Base-by-base conservation (phyloP, 352 stramenopile species). In the Phytophthora chlamydospora region DNA sequence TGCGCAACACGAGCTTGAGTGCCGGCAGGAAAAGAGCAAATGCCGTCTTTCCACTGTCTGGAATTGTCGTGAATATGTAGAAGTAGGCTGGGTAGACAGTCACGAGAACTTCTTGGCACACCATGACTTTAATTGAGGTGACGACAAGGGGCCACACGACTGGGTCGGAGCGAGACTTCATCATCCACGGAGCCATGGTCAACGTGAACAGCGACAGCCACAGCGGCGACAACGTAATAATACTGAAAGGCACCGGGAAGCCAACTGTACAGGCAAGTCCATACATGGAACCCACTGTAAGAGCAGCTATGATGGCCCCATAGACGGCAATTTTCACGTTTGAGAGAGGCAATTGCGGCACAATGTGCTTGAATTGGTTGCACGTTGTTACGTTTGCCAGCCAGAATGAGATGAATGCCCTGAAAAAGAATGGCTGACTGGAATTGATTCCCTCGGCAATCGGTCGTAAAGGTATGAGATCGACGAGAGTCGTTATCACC, bases 171-270 rank as follows among this genome's bases (percentile, higher is more conserved):
- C 34, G 34, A 49, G 53, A 9, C 50, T 51, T 53, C 2, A 39
- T 47, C 32, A 59, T 38, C 19, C 48, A 46, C 14, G 36, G 49
- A 32, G 21, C 29, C 10, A 73, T 38, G 4, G 47, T 46, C 8
- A 65, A 9, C 12, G 34, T 24, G 27, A 68, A 44, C 1, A 73
- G 29, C 16, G 45, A 33, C 17, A 41, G 6, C 55, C 61, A 65
- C n/a, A 56, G n/a, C 10, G 57, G 31, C 33, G 41, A 49, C 21
- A 57, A 29, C 6, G 62, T 53, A 4, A 68, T 50, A 6, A 74
- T 63, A 21, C 54, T 68, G 49, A 82, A 77, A n/a, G 69, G 69
- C 11, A 78, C 19, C 0, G 70, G 70, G 43, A 72, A 79, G 0
- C 73, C 73, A 24, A 82, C 62, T 1, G 14, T 11, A 10, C 66